Base-by-base conservation (phyloP, 768 basidiomycete genomes). In the Lepiota venenata region DNA sequence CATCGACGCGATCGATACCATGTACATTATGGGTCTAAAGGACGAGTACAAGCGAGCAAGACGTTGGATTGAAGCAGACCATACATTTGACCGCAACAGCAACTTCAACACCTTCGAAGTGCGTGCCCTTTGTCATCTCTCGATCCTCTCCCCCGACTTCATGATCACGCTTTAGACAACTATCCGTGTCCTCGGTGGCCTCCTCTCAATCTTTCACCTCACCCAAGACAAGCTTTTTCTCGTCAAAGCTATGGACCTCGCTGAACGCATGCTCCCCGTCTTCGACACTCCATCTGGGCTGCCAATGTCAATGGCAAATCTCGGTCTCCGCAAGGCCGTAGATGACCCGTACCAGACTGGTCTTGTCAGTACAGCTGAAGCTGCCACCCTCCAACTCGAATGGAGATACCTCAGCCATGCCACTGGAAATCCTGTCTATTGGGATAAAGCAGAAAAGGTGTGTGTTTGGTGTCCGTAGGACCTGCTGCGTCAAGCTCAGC, bases 31-130 rank as follows among this genome's bases (percentile, higher is more conserved):
- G 86, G 92, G 87, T 2, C 74, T 98, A 12, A 69, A 80, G 15
- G 83, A 85, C 1, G 95, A 98, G 69, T 96, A 93, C 65, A 55
- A 74, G 44, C 79, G 91, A 5, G 91, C 93, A 10, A 75, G 91
- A 25, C 66, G 81, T 42, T 98, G 96, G 96, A 75, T 96, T 12
- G 78, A 74, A 18, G 75, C 76, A 11, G 71, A 79, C 16, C 71
- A 96, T 48, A 74, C 78, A 2, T 95, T 97, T 59, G 89, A 94
- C 27, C 76, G 82, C n/a, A 84, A 94, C 61, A 91, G 77, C 25
- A 72, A 82, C 42, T 91, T 86, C 67, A 97, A 87, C 67, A 91
- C 91, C 0, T 97, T 97, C 63, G 95, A 98, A 79, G 93, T 88
- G 59, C 38, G 83, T 59, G 0, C 71, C 2, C 27, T 0, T 59